phyloP scores from a whole-genome alignment of 2,329 filamentous ascomycete genomes.

The Drechmeria coniospora region DNA sequence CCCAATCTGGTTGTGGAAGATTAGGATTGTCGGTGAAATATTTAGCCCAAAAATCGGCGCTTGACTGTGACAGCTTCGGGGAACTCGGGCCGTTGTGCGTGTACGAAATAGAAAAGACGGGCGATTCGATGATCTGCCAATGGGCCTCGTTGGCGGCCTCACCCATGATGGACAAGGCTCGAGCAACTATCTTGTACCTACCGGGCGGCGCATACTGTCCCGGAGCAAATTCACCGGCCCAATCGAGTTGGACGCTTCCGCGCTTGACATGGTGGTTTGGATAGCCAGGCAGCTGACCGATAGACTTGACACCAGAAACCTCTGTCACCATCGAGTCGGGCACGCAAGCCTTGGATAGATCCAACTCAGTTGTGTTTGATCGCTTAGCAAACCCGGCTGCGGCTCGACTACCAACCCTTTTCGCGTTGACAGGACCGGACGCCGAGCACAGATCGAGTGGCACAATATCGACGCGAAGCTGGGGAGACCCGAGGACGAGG shows the following conservation, averaged over 20 bases:
- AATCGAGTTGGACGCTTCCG: background rate
- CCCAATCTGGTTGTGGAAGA: too few species aligned
- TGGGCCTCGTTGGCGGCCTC: background rate
- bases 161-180: slow-evolving; percentile 2
- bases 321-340: too few species aligned
- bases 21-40: too few species aligned
- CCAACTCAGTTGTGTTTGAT: too few species aligned
- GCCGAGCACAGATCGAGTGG: background rate
- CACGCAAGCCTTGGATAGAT: background rate
- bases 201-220: slow-evolving; percentile 2
- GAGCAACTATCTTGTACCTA: slow-evolving; percentile 3
- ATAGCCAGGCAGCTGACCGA: slow-evolving; percentile 2
- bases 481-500: background rate
- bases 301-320: too few species aligned
- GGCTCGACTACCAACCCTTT: too few species aligned
- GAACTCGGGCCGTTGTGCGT: too few species aligned
- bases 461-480: background rate
- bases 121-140: slow-evolving; percentile 1
- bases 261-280: background rate
- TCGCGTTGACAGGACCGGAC: background rate
- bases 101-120: slow-evolving; percentile 1
- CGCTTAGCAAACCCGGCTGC: too few species aligned
- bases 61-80: too few species aligned
- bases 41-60: too few species aligned
- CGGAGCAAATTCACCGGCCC: slow-evolving; percentile 1